phyloP scores from a whole-genome alignment of 768 basidiomycete genomes.

The Podaxis pistillaris region DNA sequence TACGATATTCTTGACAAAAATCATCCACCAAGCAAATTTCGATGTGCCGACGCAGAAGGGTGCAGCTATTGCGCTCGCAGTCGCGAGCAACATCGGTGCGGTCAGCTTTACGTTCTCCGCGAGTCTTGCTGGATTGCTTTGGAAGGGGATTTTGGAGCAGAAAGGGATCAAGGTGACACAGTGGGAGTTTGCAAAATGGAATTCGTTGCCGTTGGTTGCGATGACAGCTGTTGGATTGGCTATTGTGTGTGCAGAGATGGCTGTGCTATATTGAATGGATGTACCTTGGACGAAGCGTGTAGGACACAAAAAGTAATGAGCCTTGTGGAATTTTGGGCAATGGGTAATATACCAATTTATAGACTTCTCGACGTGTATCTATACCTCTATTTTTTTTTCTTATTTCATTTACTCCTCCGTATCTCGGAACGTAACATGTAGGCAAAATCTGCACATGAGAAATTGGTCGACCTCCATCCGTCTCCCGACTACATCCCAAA shows the following conservation, averaged over 20 bases:
- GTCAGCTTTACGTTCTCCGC: constrained; percentile 88
- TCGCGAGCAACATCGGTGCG: constrained; percentile 89
- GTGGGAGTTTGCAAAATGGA: constrained; percentile 70
- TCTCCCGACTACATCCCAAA: not conserved
- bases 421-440: too few relatives aligned
- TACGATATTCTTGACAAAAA: constrained; percentile 84
- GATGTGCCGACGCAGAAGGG: constrained; percentile 40
- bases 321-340: not conserved
- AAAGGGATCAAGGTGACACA: constrained; percentile 67
- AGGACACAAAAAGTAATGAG: not conserved
- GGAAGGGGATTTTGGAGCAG: constrained; percentile 70
- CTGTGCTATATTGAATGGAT: constrained; percentile 33
- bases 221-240: constrained; percentile 68
- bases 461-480: not conserved
- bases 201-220: constrained; percentile 58
- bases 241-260: constrained; percentile 78
- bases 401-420: not conserved
- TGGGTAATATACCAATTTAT: not conserved
- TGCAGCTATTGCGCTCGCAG: constrained; percentile 72
- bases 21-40: constrained; percentile 51
- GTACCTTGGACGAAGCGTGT: not conserved
- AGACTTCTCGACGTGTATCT: not conserved
- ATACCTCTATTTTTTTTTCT: not conserved
- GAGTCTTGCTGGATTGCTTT: constrained; percentile 85
- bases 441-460: not conserved